Evolutionary conservation across 139 green algal genomes (phyloP), one percentile per base, ranked within the genome.

Genomic region (Auxenochlorella protothecoides): DNA sequence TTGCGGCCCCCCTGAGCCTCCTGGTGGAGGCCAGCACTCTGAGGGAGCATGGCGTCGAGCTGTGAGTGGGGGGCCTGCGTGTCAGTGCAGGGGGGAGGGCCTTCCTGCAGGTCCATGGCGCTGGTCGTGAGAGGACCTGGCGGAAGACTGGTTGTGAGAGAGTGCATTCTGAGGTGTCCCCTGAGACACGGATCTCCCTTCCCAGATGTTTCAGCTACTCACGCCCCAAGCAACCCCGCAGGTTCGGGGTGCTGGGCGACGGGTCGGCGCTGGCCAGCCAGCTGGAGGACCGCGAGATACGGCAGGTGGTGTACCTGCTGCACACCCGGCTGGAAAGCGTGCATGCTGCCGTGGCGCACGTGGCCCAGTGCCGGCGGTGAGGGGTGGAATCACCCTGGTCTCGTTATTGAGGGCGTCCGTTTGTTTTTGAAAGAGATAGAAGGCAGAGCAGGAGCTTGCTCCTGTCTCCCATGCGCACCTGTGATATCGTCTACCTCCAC

Each of bases 11-110:
- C 4, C 81, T 97, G 54, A 76, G 83, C 7, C 76, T 95, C 14
- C 79, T 97, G 27, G 89, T 88, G 8, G 78, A 89, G 4, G 76
- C 76, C 3, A 68, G 89, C 2, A 74, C 92, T 13, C 83, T 97
- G 5, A 87, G 91, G 55, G 91, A 97, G 78, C 91, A 97, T 72
- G 91, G 91, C n/a, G 86, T 95, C 3, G 81, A 82, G 52, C 86
- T 85, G 89, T 94, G 74, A 72, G 85, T 65, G 14, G 5, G 4
- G 65, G 5, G 12, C 2, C 27, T 3, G 4, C 8, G n/a, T 59
- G 27, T 44, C 27, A 44, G 27, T 44, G 27, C 27, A 44, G 27
- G 27, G 27, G 27, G 27, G 27, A 44, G 27, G 27, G 27, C 27
- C 27, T 44, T 44, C 27, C 27, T 44, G 27, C 27, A 44, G 27